Conservation (phyloP, 2,329 filamentous ascomycete species). For the Aspergillus ochraceus region DNA sequence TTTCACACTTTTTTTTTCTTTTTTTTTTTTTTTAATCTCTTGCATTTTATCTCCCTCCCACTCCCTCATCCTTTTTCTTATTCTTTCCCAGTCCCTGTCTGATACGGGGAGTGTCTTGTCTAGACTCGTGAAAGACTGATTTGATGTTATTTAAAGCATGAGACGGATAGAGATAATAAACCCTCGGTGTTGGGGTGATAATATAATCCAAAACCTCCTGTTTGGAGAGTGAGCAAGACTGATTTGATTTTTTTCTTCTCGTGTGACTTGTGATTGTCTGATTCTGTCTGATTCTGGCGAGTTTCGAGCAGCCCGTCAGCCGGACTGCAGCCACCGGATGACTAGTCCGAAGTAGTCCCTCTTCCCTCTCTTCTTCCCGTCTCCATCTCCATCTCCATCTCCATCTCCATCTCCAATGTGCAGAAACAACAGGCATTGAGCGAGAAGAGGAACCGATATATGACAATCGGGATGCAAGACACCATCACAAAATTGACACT, state of each 20-base stretch:
- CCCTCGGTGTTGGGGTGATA: constrained; percentile 10
- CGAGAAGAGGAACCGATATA: too few species aligned
- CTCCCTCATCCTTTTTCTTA: constrained; percentile 1
- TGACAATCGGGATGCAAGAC: too few species aligned
- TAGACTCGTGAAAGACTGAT: constrained; percentile 10
- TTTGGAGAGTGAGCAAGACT: not conserved
- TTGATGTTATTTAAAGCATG: constrained; percentile 18
- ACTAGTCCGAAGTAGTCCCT: not conserved
- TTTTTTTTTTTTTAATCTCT: constrained; percentile 2
- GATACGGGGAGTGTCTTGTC: constrained; percentile 2
- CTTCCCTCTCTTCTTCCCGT: not conserved
- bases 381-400: not conserved
- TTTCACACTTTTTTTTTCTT: not conserved
- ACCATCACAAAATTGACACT: not conserved
- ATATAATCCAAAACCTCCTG: constrained; percentile 7
- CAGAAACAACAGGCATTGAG: too few species aligned
- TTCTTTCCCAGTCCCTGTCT: constrained; percentile 4
- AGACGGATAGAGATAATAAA: constrained; percentile 21
- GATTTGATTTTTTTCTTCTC: not conserved
- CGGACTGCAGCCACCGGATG: not conserved
- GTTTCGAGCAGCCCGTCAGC: not conserved
- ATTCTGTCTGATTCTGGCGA: not conserved
- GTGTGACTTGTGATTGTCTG: not conserved
- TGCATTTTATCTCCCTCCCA: not conserved
- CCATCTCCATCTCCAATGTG: too few species aligned